Evolutionary conservation across 2,329 filamentous ascomycete genomes (phyloP).

Genomic region (Aplosporella prunicola): DNA sequence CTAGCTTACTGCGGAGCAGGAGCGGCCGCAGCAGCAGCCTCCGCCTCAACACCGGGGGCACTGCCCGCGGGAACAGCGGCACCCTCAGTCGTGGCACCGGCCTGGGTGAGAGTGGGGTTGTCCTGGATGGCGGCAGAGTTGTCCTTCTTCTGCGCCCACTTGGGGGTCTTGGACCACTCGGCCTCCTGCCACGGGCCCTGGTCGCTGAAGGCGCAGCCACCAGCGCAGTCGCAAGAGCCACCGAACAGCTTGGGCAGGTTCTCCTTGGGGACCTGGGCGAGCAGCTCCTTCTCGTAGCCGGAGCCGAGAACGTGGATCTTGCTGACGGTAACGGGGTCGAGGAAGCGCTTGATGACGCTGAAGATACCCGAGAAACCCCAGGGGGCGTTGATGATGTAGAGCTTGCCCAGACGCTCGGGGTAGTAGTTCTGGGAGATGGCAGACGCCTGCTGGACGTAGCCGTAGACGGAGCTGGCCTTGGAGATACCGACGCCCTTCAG

Average conservation of each 20-base stretch:
- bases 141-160: constrained; percentile 32
- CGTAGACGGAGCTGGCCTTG: constrained; percentile 75
- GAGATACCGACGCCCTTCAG: constrained; percentile 83
- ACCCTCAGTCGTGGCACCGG: constrained; percentile 17
- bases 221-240: constrained; percentile 69
- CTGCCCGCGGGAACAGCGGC: constrained; percentile 4
- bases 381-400: constrained; percentile 96
- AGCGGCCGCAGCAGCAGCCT: constrained; percentile 13
- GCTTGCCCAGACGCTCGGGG: constrained; percentile 87
- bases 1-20: constrained; percentile 11
- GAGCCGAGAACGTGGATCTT: constrained; percentile 89
- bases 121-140: constrained; percentile 21
- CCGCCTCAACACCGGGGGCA: constrained; percentile 15
- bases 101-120: constrained; percentile 19
- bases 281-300: constrained; percentile 73
- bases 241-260: constrained; percentile 84
- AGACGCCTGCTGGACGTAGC: constrained; percentile 76
- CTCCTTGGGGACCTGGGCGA: constrained; percentile 76
- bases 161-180: constrained; percentile 52
- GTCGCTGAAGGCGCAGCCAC: constrained; percentile 80
- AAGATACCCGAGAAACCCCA: constrained; percentile 91
- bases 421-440: constrained; percentile 98
- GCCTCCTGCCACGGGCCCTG: constrained; percentile 79
- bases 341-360: constrained; percentile 79
- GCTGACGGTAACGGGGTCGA: constrained; percentile 90